These are phyloP conservation scores for Coemansia sp. DNA, from an alignment of 192 early-diverging fungal genomes.

Conservation along the genomic window DNA sequence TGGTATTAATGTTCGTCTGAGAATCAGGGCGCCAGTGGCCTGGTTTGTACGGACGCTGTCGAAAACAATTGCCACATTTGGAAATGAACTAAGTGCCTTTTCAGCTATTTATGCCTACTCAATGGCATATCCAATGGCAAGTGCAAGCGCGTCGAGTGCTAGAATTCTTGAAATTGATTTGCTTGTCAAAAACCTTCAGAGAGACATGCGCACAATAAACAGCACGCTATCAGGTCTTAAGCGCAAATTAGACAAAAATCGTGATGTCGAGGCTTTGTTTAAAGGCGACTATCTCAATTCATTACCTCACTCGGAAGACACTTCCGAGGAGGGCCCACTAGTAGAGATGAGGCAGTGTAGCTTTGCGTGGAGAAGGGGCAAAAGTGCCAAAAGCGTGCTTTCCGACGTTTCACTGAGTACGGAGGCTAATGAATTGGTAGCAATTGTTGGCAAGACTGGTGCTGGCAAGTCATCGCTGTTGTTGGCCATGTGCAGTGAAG, in stretches of 20 bases:
- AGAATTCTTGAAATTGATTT: background rate
- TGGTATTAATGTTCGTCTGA: background rate
- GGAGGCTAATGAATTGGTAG: slow-evolving; percentile 53
- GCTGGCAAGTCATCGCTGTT: slow-evolving; percentile 67
- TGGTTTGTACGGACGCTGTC: background rate
- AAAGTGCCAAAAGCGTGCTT: background rate
- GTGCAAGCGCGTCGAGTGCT: background rate
- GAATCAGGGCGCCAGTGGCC: too few species aligned
- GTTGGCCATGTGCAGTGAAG: slow-evolving; percentile 61
- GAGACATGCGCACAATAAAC: background rate
- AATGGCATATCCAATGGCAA: background rate
- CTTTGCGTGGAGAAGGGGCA: slow-evolving; percentile 14
- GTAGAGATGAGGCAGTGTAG: slow-evolving; percentile 11
- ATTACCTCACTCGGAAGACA: background rate
- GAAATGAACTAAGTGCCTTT: background rate
- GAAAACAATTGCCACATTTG: background rate
- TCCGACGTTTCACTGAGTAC: slow-evolving; percentile 8
- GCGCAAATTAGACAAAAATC: background rate
- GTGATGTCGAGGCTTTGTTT: slow-evolving; percentile 11
- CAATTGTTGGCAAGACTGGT: slow-evolving; percentile 64
- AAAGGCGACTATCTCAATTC: slow-evolving; percentile 24
- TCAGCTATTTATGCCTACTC: background rate
- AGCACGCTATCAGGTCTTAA: background rate
- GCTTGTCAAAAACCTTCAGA: background rate
- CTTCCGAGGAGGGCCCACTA: background rate